Conservation (phyloP, 441 rosid species). For the Erodium texanum region DNA sequence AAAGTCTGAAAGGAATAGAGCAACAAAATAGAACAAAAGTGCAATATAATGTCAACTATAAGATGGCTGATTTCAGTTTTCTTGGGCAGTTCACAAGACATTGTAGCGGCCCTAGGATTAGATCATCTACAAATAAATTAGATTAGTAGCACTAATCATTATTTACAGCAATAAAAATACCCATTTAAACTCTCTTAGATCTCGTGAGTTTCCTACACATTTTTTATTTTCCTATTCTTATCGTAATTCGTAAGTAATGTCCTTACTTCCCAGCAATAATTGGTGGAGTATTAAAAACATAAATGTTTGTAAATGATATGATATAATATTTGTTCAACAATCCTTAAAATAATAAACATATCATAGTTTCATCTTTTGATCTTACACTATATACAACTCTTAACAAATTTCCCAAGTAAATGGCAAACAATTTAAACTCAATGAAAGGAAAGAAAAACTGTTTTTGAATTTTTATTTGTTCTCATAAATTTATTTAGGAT, state of each 20-base stretch:
- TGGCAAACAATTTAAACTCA: too few species aligned
- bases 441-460: too few species aligned
- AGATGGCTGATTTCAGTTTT: constrained; percentile 41
- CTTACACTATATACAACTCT: too few species aligned
- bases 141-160: not conserved
- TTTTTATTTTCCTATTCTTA: not conserved
- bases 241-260: not conserved
- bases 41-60: constrained; percentile 23
- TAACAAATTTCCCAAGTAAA: too few species aligned
- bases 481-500: too few species aligned
- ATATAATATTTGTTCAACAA: too few species aligned
- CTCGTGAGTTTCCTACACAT: not conserved
- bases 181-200: not conserved
- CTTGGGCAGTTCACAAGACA: constrained; percentile 56
- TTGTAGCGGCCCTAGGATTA: constrained; percentile 26
- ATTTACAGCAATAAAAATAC: not conserved
- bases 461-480: too few species aligned
- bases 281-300: too few species aligned
- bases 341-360: too few species aligned
- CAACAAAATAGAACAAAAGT: constrained; percentile 14
- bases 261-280: not conserved
- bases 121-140: not conserved
- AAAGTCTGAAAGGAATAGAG: constrained; percentile 8
- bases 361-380: too few species aligned
- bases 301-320: too few species aligned